Evolutionary conservation across 1,139 yeast genomes (phyloP), one percentile per base, ranked within the genome.

Genomic region (Kluyveromyces sp.): DNA sequence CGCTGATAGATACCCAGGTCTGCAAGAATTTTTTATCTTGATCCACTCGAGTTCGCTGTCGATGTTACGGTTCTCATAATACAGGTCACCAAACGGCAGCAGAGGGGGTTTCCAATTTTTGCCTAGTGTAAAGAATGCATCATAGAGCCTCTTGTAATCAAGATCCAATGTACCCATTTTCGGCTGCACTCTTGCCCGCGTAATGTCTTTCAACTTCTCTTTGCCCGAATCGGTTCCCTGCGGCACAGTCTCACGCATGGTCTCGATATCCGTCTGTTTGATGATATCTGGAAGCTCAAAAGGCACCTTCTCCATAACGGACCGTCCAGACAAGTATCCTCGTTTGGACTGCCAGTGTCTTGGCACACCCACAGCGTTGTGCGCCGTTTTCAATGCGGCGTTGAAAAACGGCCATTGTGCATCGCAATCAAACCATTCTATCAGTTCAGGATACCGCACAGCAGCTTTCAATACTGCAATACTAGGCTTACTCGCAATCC

Each of bases 351-450:
- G 78, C 98, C 98, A 92, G 60, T 88, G 95, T 0, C 66, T 61
- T 0, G 98, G 97, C 0, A 89, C 88, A 1, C 80, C 86, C 0
- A 89, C 80, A 2, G 69, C 72, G 52, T 87, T 86, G 39, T 78
- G 78, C 35, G 71, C 68, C 0, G 83, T 68, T 57, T 89, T 92
- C 45, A 92, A 64, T 12, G 73, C 67, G 0, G 85, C 77, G 13
- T 80, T 68, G 20, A 88, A 61, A 41, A 69, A 66, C 1, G 98
- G 96, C 56, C 87, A 94, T 3, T 71, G 73, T 0, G 97, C 84
- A 64, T 89, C 94, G 1, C 80, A 82, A 62, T 92, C 98, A 52
- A 69, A 75, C 94, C 94, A 83, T 51, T 88, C 95, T 0, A 92
- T 83, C 3, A 81, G 60, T 47, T 85, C 88, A 0, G 97, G 96